phyloP scores from a whole-genome alignment of 202 grass and related monocot genomes.

The Carex sylvatica region DNA sequence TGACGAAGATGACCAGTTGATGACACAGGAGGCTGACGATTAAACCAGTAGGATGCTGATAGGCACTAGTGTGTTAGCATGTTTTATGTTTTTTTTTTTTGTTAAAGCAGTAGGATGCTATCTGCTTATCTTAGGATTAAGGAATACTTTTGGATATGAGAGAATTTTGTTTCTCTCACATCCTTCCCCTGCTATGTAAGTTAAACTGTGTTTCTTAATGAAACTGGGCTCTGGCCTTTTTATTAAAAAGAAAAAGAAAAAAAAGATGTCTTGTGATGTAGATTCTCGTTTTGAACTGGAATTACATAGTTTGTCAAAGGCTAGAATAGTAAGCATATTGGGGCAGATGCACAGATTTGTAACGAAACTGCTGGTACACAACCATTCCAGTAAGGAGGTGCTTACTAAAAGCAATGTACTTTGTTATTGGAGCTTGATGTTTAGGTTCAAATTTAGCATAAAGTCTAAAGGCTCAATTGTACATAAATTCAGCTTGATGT shows the following conservation, averaged over 20 bases:
- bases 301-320: background rate
- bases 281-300: background rate
- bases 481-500: background rate
- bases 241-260: too few relatives aligned
- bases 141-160: too few relatives aligned
- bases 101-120: too few relatives aligned
- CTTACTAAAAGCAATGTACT: background rate
- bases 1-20: slow-evolving; percentile 11
- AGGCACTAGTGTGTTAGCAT: too few relatives aligned
- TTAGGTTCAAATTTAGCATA: background rate
- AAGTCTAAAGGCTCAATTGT: background rate
- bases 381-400: background rate
- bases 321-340: background rate
- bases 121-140: too few relatives aligned
- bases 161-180: too few relatives aligned
- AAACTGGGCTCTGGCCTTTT: too few relatives aligned
- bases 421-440: background rate
- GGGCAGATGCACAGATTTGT: background rate
- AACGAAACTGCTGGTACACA: background rate
- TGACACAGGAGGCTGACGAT: too few relatives aligned
- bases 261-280: background rate
- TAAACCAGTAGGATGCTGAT: too few relatives aligned
- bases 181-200: too few relatives aligned
- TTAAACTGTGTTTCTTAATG: too few relatives aligned
- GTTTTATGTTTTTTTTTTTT: too few relatives aligned